Evolutionary conservation across 345 rosid species (phyloP).

Genomic region (Salix viminalis): DNA sequence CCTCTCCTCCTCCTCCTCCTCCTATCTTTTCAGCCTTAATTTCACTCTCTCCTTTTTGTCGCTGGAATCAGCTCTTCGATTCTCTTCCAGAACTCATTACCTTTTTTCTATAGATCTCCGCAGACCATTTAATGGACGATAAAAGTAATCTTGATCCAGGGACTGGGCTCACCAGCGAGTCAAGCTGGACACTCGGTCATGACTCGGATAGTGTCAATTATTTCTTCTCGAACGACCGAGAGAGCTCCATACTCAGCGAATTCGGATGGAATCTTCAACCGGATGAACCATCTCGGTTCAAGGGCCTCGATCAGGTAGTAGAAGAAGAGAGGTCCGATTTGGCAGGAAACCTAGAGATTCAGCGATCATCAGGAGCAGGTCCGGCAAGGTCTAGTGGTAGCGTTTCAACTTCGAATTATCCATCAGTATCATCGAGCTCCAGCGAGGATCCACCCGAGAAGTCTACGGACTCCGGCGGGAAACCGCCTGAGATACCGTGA

Average conservation of each 20-base stretch:
- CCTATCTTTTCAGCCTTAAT: neutral
- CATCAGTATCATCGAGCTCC: constrained; percentile 71
- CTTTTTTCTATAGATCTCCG: neutral
- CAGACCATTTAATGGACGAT: constrained; percentile 13
- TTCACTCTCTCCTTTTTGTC: neutral
- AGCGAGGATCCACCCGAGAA: constrained; percentile 82
- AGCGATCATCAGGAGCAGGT: constrained; percentile 12
- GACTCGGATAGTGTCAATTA: constrained; percentile 42
- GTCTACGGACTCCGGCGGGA: constrained; percentile 67
- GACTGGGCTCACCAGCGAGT: constrained; percentile 21
- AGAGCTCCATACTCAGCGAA: constrained; percentile 50
- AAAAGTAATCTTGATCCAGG: constrained; percentile 42
- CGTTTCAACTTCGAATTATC: constrained; percentile 46
- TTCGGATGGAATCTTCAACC: constrained; percentile 60
- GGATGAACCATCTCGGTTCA: constrained; percentile 9
- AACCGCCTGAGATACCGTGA: constrained; percentile 87
- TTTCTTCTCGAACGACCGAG: constrained; percentile 46
- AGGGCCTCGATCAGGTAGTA: constrained; percentile 12
- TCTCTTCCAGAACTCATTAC: neutral
- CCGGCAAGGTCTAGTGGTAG: constrained; percentile 4
- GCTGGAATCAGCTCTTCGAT: neutral
- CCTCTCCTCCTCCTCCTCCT: neutral
- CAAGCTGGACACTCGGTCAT: constrained; percentile 37
- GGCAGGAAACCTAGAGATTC: constrained; percentile 16
- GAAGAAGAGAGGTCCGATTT: constrained; percentile 17